Evolutionary conservation across 1,139 yeast species (phyloP), one percentile per base, ranked within the genome.

Genomic region (Yamadazyma atmosphaerica): DNA sequence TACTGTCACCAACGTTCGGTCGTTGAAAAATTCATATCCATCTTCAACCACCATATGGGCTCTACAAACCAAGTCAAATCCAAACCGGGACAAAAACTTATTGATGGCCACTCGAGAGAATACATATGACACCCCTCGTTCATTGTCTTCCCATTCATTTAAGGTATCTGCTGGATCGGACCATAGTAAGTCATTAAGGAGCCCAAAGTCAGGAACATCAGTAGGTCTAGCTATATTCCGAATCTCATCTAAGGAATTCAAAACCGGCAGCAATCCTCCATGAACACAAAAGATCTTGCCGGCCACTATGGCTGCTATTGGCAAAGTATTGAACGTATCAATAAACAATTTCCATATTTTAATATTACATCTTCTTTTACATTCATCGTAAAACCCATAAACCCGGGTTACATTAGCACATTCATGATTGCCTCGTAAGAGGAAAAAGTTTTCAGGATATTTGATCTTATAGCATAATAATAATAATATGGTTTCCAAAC

Each of bases 31-130:
- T 65, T 92, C 98, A 61, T 92, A 92, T 1, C 98, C 98, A 60
- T 92, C 98, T 58, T 92, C 98, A 18, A 92, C 98, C 47, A 92
- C 98, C 98, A 92, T 90, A 65, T 92, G 98, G 13, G 98, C 98
- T 50, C 98, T 78, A 60, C 96, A 92, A 31, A 92, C 96, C 49
- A 92, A 74, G 65, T 92, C 98, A 61, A 92, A 89, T 25, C 92
- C 94, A 58, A 90, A 92, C 53, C 86, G 83, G 45, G 83, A 76
- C 40, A 92, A 67, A 57, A 92, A 92, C 62, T 90, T 89, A 65
- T 89, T 88, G 49, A 92, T 89, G 22, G 97, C 96, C 32, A 87
- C 88, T 62, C 77, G 87, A 50, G 89, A 86, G 61, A 89, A 92
- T 65, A 96, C 94, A 62, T 89, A 92, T n/a, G 94, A 83, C 3